Conservation (phyloP, 2,329 filamentous ascomycete genomes). For the Exophiala viscosa region DNA sequence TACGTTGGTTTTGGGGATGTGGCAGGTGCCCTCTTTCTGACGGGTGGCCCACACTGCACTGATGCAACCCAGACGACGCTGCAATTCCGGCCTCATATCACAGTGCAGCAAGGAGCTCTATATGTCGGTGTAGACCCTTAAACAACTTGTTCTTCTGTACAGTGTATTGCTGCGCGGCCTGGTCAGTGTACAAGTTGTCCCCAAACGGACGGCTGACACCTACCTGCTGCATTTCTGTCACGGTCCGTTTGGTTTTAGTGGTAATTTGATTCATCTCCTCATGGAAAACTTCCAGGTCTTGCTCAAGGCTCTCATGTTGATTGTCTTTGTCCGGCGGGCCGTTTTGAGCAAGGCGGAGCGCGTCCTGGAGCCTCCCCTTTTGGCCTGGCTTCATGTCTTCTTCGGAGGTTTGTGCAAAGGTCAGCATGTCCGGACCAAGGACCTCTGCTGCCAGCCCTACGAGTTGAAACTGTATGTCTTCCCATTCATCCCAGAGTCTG, state of each 20-base stretch:
- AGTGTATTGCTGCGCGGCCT: slow-evolving; percentile 14
- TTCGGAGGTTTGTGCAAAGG: slow-evolving; percentile 4
- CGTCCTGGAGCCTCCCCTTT: slow-evolving; percentile 7
- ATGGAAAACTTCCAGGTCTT: slow-evolving; percentile 10
- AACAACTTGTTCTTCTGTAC: slow-evolving; percentile 18
- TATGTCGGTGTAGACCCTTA: slow-evolving; percentile 14
- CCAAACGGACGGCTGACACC: background rate
- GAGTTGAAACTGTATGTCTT: slow-evolving; percentile 19
- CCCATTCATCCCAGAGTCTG: slow-evolving; percentile 24
- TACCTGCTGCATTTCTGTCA: slow-evolving; percentile 20
- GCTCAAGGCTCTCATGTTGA: slow-evolving; percentile 2
- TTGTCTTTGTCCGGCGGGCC: background rate
- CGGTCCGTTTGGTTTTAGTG: slow-evolving; percentile 14
- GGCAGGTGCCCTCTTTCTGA: background rate
- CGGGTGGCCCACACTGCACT: background rate
- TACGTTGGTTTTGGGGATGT: too few relatives aligned
- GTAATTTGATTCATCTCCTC: slow-evolving; percentile 10
- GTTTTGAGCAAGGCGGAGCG: slow-evolving; percentile 2
- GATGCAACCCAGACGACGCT: background rate
- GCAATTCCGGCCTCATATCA: background rate
- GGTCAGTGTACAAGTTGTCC: background rate
- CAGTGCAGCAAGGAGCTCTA: slow-evolving; percentile 16
- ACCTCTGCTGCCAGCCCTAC: slow-evolving; percentile 21
- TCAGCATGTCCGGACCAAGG: slow-evolving; percentile 15
- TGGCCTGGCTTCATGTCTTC: slow-evolving; percentile 14